Evolutionary conservation across 345 rosid species (phyloP).

Genomic region (Theobroma cacao): DNA sequence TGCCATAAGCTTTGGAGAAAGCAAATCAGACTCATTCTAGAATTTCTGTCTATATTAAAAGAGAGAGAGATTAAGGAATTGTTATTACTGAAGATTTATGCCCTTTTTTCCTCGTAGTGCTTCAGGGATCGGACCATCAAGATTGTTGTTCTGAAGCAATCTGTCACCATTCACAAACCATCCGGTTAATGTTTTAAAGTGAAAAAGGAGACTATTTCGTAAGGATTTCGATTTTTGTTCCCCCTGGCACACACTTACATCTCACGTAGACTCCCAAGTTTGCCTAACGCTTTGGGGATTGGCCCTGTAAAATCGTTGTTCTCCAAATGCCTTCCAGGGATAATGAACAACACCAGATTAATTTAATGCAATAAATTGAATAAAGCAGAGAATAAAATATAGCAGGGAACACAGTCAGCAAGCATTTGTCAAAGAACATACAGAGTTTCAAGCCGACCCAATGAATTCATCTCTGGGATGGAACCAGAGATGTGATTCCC

Average conservation of each 20-base stretch:
- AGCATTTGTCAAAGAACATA: conserved; percentile 31
- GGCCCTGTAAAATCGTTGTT: conserved; percentile 61
- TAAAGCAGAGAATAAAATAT: not conserved
- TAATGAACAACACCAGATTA: conserved; percentile 13
- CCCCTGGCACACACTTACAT: conserved; percentile 37
- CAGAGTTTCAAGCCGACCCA: conserved; percentile 57
- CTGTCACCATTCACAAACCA: conserved; percentile 39
- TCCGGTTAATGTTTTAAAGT: conserved; percentile 5
- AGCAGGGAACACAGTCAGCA: not conserved
- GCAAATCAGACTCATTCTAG: not conserved
- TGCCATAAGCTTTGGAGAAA: not conserved
- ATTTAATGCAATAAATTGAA: not conserved
- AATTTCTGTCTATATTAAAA: not conserved
- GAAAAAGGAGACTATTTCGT: conserved; percentile 6
- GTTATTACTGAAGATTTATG: conserved; percentile 55
- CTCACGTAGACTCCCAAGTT: conserved; percentile 45
- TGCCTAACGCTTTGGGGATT: conserved; percentile 62
- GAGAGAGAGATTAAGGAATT: not conserved
- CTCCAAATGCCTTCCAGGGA: conserved; percentile 66
- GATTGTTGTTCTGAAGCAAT: conserved; percentile 61
- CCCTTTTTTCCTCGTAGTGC: conserved; percentile 36
- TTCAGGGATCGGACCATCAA: conserved; percentile 56
- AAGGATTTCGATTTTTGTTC: not conserved
- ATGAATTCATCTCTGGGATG: conserved; percentile 57
- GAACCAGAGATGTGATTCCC: conserved; percentile 63